These are phyloP conservation scores for Artemisia princeps DNA, from an alignment of 140 eudicot species.

Conservation along the genomic window DNA sequence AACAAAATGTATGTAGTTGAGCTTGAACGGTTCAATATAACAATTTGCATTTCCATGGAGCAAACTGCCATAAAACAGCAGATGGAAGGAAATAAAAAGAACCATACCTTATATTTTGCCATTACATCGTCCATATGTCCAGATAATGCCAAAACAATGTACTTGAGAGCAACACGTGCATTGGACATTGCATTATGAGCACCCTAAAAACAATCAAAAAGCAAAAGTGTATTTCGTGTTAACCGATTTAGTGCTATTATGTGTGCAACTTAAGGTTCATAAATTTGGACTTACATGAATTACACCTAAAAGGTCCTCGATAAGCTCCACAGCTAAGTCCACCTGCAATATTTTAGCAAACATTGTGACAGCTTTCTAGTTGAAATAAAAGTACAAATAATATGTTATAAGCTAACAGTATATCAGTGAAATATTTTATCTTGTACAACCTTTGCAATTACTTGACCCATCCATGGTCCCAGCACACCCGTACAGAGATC, in stretches of 20 bases:
- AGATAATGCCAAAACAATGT: slow-evolving; percentile 74
- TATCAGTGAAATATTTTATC: neutral
- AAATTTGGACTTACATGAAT: slow-evolving; percentile 51
- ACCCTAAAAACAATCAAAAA: slow-evolving; percentile 36
- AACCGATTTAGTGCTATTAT: neutral
- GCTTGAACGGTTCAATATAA: neutral
- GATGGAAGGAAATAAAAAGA: slow-evolving; percentile 2
- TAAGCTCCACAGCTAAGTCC: slow-evolving; percentile 81
- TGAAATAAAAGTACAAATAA: slow-evolving; percentile 17
- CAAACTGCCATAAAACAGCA: neutral
- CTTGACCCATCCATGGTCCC: slow-evolving; percentile 93
- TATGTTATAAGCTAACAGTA: slow-evolving; percentile 9
- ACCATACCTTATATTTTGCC: slow-evolving; percentile 70
- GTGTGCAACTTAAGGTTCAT: neutral
- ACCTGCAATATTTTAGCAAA: slow-evolving; percentile 41
- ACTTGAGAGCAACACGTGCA: slow-evolving; percentile 88
- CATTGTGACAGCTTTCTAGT: slow-evolving; percentile 5
- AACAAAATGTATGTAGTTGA: neutral
- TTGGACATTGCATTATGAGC: slow-evolving; percentile 40
- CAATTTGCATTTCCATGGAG: slow-evolving; percentile 8
- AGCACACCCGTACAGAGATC: slow-evolving; percentile 83
- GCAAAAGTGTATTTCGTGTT: slow-evolving; percentile 11
- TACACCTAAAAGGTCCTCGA: slow-evolving; percentile 85
- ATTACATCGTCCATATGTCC: slow-evolving; percentile 89
- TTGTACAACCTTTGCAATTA: slow-evolving; percentile 62